A percentile compares a stretch with the other conserved stretches of the same genome.
Conservation (phyloP, 148 eudicot genomes). For the Silene latifolia region DNA sequence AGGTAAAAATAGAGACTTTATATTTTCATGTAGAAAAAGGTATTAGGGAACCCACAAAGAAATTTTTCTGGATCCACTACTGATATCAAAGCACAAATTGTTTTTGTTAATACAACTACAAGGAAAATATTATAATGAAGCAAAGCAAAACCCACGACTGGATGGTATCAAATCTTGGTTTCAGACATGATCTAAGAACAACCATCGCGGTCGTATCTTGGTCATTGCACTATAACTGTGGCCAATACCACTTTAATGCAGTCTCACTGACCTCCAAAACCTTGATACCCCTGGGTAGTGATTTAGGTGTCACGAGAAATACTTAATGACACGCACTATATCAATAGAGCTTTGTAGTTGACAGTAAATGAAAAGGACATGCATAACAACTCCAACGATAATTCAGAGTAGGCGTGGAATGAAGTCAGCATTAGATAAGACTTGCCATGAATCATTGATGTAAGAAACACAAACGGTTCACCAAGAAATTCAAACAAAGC, state of each 20-base stretch:
- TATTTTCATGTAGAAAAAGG: too few relatives aligned
- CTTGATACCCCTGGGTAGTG: not conserved
- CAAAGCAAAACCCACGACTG: not conserved
- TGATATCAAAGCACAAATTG: too few relatives aligned
- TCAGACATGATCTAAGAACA: not conserved
- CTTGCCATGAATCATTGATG: not conserved
- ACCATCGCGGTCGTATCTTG: not conserved
- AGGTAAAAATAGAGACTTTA: too few relatives aligned
- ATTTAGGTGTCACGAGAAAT: not conserved
- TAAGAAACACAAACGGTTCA: not conserved
- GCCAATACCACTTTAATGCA: not conserved
- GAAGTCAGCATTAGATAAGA: not conserved
- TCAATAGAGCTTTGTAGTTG: not conserved
- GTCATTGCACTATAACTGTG: not conserved
- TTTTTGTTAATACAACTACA: not conserved
- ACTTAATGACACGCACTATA: not conserved
- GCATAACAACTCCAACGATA: not conserved
- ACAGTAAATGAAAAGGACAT: not conserved
- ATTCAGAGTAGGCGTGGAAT: not conserved
- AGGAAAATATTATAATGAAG: not conserved
- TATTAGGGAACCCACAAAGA: too few relatives aligned
- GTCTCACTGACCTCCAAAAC: not conserved
- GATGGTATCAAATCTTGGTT: not conserved
- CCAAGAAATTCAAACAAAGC: not conserved
- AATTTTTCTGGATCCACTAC: too few relatives aligned